Base-by-base conservation (phyloP, 2,329 filamentous ascomycete species). In the Colletotrichum eleusines region DNA sequence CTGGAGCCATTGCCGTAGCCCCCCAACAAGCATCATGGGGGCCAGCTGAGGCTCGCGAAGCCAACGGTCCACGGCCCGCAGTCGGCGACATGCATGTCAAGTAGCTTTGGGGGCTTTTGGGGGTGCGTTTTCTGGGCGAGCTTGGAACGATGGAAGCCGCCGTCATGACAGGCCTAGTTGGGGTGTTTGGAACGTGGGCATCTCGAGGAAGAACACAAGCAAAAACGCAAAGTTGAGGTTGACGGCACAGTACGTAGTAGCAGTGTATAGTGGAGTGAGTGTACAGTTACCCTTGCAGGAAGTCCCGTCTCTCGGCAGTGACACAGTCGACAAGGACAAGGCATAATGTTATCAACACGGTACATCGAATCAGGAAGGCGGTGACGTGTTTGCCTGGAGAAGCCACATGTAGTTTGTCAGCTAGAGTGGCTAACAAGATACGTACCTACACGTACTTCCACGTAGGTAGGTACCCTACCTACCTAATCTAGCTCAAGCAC, bases 371-470 rank as follows among this genome's bases (percentile, higher is more conserved):
- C n/a, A 6, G 58, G 64, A 71, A 69, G 69, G 69, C 69, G 69
- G 69, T 71, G 44, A 63, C 51, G 53, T 63, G 28, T 54, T 42
- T 54, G 48, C 59, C 28, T 59, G 14, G 53, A 71, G 69, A 71
- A 71, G 69, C 51, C 69, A 71, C 64, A 23, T 71, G 64, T 58
- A 58, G 31, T 33, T 7, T 7, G 4, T 33, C 31, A 33, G 7
- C 7, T 33, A 33, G 31, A 7, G 42, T 46, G 42, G 42, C 42
- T 23, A 12, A 46, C 3, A 9, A 44, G 42, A 20, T 44, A 44
- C 5, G 16, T 42, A 16, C 5, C n/a, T n/a, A n/a, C n/a, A n/a
- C n/a, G n/a, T n/a, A n/a, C n/a, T n/a, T n/a, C n/a, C n/a, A n/a
- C n/a, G 11, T 16, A 40, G 12, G 2, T 5, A 42, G 40, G 42